Base-by-base conservation (phyloP, 345 rosid genomes). In the Gossypium bickii region DNA sequence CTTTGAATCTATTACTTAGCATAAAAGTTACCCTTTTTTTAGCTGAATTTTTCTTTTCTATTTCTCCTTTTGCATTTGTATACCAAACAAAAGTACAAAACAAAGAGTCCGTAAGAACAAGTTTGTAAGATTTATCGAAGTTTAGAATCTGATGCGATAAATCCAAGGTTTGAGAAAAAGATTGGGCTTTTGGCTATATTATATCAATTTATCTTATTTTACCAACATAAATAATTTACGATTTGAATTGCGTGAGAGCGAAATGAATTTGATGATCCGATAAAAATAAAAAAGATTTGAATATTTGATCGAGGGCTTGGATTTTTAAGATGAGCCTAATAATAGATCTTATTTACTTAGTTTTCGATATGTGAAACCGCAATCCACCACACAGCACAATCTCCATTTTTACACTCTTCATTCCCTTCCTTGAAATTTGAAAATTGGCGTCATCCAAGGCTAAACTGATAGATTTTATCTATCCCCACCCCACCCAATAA, bases 121-220 rank as follows among this genome's bases (percentile, higher is more conserved):
- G 17, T 12, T 16, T 2, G 22, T 0, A 17, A 51, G 72, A 18
- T 27, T 27, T 51, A 49, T 27, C 44, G 8, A 69, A 69, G 45
- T 69, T 3, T 58, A 34, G 7, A 34, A 34, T 34, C 41, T 22
- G 63, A 56, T 58, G 34, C 63, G 63, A 58, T 22, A 15, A 58
- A 58, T 58, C 17, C 63, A 58, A 58, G 27, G 63, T 24, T 49
- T 12, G 57, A 16, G 22, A 51, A 69, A 49, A 27, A 1, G 59
- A 69, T 69, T 27, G 22, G 55, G 43, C 22, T 68, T 68, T 68
- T 22, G 63, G 34, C 34, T 58, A 58, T 58, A 24, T 58, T 20
- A 9, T 20, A 57, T 9, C 3, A n/a, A 56, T n/a, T n/a, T 17
- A 18, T 34, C 60, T 56, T 17, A 53, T 4, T 29, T 29, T 29